Base-by-base conservation (phyloP, 163 green algal genomes). In the Chlorella variabilis region DNA sequence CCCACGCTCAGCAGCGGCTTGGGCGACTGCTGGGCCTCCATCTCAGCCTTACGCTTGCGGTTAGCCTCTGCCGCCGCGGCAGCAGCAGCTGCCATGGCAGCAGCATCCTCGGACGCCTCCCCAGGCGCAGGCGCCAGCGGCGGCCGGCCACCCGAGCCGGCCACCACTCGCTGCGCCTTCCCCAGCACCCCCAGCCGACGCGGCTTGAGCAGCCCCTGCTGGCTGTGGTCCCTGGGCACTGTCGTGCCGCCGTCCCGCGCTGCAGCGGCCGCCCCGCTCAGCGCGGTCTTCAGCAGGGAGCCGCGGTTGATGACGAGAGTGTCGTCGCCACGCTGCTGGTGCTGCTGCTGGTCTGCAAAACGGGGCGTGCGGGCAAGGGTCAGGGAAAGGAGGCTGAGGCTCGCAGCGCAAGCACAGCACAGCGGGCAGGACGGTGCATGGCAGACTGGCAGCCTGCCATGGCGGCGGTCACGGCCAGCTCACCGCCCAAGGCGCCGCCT, bases 21-120 rank as follows among this genome's bases (percentile, higher is more conserved):
- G n/a, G 49, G 76, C 27, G 71, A 83, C 23, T 66, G 65, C 21
- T 41, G 34, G 8, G 82, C 82, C 6, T 89, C 81, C 42, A 39
- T 38, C 45, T 88, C 85, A n/a, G 85, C 85, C 75, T 90, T 90
- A 20, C 85, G 79, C 65, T 90, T 88, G 34, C 83, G 65, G 73
- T 67, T 84, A 49, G 81, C 81, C 63, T 59, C 54, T 21, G 36
- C 34, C 8, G 17, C 34, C 15, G 38, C 66, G 20, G 25, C 21
- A 75, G 38, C 8, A 54, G 61, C 51, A 13, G 38, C 78, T 8
- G 58, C 42, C 36, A 23, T n/a, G 25, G 59, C 75, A 31, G 77
- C 70, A 49, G 23, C 38, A 1, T 51, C 33, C 8, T 29, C 71
- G 2, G 51, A 42, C 27, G 45, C 45, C 23, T 9, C 31, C 31